These are phyloP conservation scores for Candida namnaoensis DNA, from an alignment of 805 yeast genomes.

Conservation along the genomic window DNA sequence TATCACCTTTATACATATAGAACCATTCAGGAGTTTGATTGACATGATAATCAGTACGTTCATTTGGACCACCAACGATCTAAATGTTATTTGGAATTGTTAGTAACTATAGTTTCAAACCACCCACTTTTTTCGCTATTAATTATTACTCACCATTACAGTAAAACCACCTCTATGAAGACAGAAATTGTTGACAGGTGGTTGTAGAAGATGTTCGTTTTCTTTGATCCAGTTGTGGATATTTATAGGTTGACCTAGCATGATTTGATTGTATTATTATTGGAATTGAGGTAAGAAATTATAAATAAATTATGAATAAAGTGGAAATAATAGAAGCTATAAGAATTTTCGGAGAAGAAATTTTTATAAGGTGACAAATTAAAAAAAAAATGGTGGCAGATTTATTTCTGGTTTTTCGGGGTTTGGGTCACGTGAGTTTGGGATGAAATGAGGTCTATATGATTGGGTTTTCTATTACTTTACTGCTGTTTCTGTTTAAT, in stretches of 20 bases:
- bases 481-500: too few relatives aligned
- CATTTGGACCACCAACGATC: constrained; percentile 94
- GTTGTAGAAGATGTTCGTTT: constrained; percentile 67
- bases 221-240: constrained; percentile 75
- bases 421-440: too few relatives aligned
- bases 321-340: too few relatives aligned
- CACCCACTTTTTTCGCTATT: too few relatives aligned
- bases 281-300: too few relatives aligned
- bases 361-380: too few relatives aligned
- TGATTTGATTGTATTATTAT: constrained; percentile 2
- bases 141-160: constrained; percentile 48
- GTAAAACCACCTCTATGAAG: constrained; percentile 89
- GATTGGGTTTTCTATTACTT: too few relatives aligned
- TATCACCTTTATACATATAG: constrained; percentile 76
- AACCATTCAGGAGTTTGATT: constrained; percentile 95
- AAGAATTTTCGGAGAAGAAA: too few relatives aligned
- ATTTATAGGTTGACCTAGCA: constrained; percentile 60
- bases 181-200: constrained; percentile 90
- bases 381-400: too few relatives aligned
- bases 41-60: constrained; percentile 85
- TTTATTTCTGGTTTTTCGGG: too few relatives aligned
- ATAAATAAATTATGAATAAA: too few relatives aligned
- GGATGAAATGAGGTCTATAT: too few relatives aligned
- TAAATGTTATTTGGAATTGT: constrained; percentile 1
- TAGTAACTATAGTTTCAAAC: background rate